phyloP scores from a whole-genome alignment of 2,329 filamentous ascomycete species.

The Verticillium nubilum region DNA sequence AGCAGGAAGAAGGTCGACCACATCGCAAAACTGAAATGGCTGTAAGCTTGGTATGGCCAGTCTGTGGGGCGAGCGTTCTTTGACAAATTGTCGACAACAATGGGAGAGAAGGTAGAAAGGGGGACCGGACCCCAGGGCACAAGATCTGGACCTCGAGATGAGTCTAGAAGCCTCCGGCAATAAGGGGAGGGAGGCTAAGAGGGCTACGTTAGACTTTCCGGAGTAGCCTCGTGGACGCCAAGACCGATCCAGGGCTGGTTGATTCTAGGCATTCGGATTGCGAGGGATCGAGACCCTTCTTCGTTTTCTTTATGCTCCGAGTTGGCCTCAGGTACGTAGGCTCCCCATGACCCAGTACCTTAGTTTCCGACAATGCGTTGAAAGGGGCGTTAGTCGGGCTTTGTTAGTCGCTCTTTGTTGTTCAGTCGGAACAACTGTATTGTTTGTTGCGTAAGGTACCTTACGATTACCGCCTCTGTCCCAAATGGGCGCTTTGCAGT shows the following conservation, averaged over 20 bases:
- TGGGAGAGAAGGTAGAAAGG: too few relatives aligned
- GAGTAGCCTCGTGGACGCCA: background rate
- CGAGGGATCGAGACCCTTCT: background rate
- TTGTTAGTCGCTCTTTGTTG: too few relatives aligned
- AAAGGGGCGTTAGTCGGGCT: too few relatives aligned
- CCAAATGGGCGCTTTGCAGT: too few relatives aligned
- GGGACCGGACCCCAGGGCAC: background rate
- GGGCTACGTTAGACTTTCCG: background rate
- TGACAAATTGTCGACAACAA: background rate
- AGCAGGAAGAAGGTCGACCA: slow-evolving; percentile 93
- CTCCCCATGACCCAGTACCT: too few relatives aligned
- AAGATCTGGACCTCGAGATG: background rate
- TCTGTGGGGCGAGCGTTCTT: background rate
- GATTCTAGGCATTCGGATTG: background rate
- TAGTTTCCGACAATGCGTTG: too few relatives aligned
- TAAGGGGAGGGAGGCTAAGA: background rate
- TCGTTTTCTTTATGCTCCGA: too few relatives aligned
- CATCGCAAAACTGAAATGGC: slow-evolving; percentile 81
- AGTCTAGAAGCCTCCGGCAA: background rate
- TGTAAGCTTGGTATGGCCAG: slow-evolving; percentile 31
- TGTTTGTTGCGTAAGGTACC: too few relatives aligned
- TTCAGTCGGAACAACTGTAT: too few relatives aligned
- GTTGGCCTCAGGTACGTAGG: too few relatives aligned
- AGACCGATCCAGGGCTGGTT: background rate
- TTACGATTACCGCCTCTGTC: too few relatives aligned